Base-by-base conservation (phyloP, 2,329 filamentous ascomycete genomes). In the Cladosporium sphaerospermum region DNA sequence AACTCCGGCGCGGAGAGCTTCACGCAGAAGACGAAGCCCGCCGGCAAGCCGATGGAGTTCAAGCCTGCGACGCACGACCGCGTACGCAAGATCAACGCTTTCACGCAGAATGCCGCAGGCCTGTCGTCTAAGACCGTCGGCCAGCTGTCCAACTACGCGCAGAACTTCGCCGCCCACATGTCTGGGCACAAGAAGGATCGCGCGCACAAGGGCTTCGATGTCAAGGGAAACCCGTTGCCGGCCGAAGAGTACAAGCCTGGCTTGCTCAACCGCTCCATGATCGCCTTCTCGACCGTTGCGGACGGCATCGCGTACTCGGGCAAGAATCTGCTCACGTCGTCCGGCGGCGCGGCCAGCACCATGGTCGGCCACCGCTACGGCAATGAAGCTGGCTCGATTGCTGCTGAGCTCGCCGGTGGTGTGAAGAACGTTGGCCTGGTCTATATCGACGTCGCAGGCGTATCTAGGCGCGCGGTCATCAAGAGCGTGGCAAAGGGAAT, bases 401-500 rank as follows among this genome's bases (percentile, higher is more conserved):
- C 89, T 2, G 78, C 78, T 40, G 78, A 88, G 50, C 71, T 99
- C 16, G 88, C 89, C 1, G 85, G 89, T 4, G 92, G 91, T 19
- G 84, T 96, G 64, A 96, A 93, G 78, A 99, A 97, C 60, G 93
- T 97, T 7, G 93, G 91, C 5, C 78, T 99, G 28, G 93, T 99
- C 32, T 99, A 99, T 67, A 96, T 99, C 56, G 93, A 99, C 63
- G 92, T 95, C 1, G 86, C 91, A 0, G 93, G 93, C 34, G 93
- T 99, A 1, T 95, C 88, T 52, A 80, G 93, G 40, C 83, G 85
- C 56, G 93, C 93, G 0, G 83, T 99, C 41, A 81, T 99, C 67
- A 99, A 96, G 76, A 89, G 86, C 40, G 93, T 97, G 1, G 93
- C 91, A 16, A 96, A 95, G 75, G 90, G 93, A 39, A 97, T 99